phyloP scores from a whole-genome alignment of 352 stramenopile genomes.

The Globisporangium cederbergense region DNA sequence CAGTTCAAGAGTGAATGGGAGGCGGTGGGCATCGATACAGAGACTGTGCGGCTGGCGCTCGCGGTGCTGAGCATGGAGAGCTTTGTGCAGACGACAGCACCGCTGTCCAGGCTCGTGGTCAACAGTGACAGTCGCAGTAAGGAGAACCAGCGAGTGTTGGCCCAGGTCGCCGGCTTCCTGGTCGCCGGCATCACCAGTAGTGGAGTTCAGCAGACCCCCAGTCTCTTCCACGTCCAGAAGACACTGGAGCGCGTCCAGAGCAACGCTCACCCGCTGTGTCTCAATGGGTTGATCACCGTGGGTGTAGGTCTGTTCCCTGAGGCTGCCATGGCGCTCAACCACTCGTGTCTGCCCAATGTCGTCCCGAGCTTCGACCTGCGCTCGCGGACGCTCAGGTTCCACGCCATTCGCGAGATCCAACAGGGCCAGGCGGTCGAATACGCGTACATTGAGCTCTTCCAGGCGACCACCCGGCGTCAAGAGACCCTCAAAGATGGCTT shows the following conservation, averaged over 20 bases:
- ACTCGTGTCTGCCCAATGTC: constrained; percentile 66
- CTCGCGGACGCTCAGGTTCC: constrained; percentile 45
- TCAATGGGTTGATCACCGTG: constrained; percentile 36
- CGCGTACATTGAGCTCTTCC: constrained; percentile 54
- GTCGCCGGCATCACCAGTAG: constrained; percentile 8
- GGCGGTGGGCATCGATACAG: constrained; percentile 23
- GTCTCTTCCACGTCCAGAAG: constrained; percentile 23
- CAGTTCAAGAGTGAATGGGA: background rate
- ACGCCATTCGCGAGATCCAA: constrained; percentile 35
- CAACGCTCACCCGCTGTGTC: constrained; percentile 54
- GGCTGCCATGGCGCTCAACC: constrained; percentile 65
- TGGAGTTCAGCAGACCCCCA: background rate
- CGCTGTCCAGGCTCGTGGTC: constrained; percentile 25
- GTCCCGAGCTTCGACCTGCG: constrained; percentile 40
- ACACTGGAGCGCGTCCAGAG: constrained; percentile 43
- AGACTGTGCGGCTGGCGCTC: constrained; percentile 44
- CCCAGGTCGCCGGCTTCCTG: constrained; percentile 6
- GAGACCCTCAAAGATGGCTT: constrained; percentile 37
- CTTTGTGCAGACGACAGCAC: constrained; percentile 33
- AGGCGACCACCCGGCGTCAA: constrained; percentile 32
- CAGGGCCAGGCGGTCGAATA: constrained; percentile 36
- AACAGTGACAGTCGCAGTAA: constrained; percentile 7
- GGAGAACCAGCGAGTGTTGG: background rate
- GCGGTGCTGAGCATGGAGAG: constrained; percentile 58
- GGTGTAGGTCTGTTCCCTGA: constrained; percentile 63